These are phyloP conservation scores for Adansonia grandidieri DNA, from an alignment of 441 rosid genomes.

Conservation along the genomic window DNA sequence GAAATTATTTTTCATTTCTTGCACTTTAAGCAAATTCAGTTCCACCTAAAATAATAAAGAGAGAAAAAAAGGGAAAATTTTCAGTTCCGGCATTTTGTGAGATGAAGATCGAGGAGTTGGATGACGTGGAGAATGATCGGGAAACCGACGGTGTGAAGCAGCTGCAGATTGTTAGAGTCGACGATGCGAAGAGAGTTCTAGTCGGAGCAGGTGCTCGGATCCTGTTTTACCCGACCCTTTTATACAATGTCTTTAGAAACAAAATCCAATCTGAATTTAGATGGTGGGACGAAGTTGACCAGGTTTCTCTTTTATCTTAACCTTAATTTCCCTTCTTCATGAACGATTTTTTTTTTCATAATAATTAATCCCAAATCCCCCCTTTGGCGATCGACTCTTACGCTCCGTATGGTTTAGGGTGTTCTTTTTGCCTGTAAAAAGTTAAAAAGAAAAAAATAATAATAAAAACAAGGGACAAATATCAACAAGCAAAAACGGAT, in stretches of 20 bases:
- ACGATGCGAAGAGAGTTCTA: too few species aligned
- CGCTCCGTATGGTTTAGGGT: too few species aligned
- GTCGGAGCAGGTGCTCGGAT: too few species aligned
- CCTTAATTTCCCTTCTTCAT: background rate
- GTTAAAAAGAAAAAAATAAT: too few species aligned
- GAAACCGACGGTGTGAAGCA: slow-evolving; percentile 32
- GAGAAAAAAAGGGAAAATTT: background rate
- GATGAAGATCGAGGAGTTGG: slow-evolving; percentile 65
- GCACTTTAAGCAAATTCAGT: background rate
- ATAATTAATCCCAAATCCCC: background rate
- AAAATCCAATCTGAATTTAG: slow-evolving; percentile 71
- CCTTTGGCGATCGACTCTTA: background rate
- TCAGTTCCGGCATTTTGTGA: background rate
- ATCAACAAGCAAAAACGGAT: background rate
- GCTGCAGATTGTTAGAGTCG: slow-evolving; percentile 37
- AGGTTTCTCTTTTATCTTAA: slow-evolving; percentile 39
- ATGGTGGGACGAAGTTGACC: slow-evolving; percentile 90
- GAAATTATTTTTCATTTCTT: background rate
- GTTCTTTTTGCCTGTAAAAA: too few species aligned
- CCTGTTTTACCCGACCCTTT: slow-evolving; percentile 71
- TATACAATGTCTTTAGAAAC: slow-evolving; percentile 67
- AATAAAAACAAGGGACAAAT: too few species aligned
- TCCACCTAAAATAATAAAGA: background rate
- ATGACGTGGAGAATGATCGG: slow-evolving; percentile 40
- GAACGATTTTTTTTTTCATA: background rate